Percentiles rank a stretch among this genome's conserved stretches.
Evolutionary conservation across 2,329 filamentous ascomycete genomes (phyloP).

Genomic region (Ophiostoma pallidulum): DNA sequence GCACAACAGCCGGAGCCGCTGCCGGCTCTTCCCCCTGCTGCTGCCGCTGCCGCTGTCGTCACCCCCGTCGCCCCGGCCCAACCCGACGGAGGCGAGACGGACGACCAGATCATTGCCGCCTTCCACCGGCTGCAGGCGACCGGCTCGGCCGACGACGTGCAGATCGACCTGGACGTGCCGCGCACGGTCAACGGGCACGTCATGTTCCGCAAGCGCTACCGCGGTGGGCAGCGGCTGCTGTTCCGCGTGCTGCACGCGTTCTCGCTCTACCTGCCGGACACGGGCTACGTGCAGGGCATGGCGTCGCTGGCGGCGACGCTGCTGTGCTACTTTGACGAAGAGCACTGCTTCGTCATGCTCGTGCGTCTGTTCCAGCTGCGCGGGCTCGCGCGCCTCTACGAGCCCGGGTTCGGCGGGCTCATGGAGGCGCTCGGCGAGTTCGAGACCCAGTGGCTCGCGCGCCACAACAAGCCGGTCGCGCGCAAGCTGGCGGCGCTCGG

Average conservation of each 20-base stretch:
- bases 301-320: slow-evolving; percentile 85
- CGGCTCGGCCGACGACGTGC: slow-evolving; percentile 80
- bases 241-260: slow-evolving; percentile 90
- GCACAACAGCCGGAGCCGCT: slow-evolving; percentile 1
- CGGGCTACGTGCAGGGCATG: slow-evolving; percentile 97
- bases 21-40: background rate
- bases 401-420: slow-evolving; percentile 72
- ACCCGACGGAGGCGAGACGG: slow-evolving; percentile 50
- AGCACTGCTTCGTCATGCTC: slow-evolving; percentile 89
- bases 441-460: slow-evolving; percentile 69
- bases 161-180: slow-evolving; percentile 95
- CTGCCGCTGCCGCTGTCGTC: background rate
- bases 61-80: no score
- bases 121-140: slow-evolving; percentile 66
- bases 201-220: slow-evolving; percentile 90
- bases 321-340: slow-evolving; percentile 94
- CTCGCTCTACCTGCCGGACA: slow-evolving; percentile 81
- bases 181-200: slow-evolving; percentile 91
- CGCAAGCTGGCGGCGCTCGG: slow-evolving; percentile 67
- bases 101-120: slow-evolving; percentile 58
- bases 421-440: slow-evolving; percentile 83
- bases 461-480: slow-evolving; percentile 57
- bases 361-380: slow-evolving; percentile 88
- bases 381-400: slow-evolving; percentile 76
- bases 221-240: slow-evolving; percentile 81